These are phyloP conservation scores for Suillus ampliporus DNA, from an alignment of 768 basidiomycete genomes.

Conservation along the genomic window DNA sequence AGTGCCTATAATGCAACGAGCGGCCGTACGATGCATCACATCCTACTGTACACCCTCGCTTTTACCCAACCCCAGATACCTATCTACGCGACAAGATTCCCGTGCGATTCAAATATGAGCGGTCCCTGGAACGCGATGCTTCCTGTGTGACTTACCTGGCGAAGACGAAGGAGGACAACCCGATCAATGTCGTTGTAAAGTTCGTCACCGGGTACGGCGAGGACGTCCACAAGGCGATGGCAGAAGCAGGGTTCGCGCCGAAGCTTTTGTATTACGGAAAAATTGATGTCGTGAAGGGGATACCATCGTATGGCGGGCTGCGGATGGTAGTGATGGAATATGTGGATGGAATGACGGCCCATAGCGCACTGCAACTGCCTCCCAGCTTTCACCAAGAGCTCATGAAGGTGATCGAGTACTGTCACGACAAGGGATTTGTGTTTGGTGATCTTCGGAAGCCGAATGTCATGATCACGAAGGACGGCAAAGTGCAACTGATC, in stretches of 20 bases:
- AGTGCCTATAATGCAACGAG: too few relatives aligned
- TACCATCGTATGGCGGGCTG: conserved; percentile 23
- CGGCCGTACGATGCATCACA: not conserved
- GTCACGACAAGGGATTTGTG: conserved; percentile 41
- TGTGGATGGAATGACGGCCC: conserved; percentile 24
- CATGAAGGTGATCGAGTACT: conserved; percentile 20
- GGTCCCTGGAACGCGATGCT: too few relatives aligned
- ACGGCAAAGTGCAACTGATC: too few relatives aligned
- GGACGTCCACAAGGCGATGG: conserved; percentile 40
- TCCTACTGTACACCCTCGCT: conserved; percentile 17
- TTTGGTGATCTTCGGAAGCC: conserved; percentile 39
- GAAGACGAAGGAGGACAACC: conserved; percentile 9
- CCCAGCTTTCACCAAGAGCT: conserved; percentile 27
- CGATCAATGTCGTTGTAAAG: conserved; percentile 39
- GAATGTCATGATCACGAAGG: too few relatives aligned
- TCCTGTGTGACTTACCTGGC: conserved; percentile 34
- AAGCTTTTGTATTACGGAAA: conserved; percentile 36
- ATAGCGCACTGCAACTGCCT: conserved; percentile 12
- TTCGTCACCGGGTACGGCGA: conserved; percentile 42
- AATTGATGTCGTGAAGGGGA: conserved; percentile 13
- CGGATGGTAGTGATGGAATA: conserved; percentile 49
- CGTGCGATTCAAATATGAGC: conserved; percentile 10
- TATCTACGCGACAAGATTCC: conserved; percentile 1
- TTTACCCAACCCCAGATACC: conserved; percentile 25
- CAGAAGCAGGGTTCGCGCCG: conserved; percentile 31